These are phyloP conservation scores for Jimgerdemannia lactiflua DNA, from an alignment of 192 early-diverging fungal genomes.

Conservation along the genomic window DNA sequence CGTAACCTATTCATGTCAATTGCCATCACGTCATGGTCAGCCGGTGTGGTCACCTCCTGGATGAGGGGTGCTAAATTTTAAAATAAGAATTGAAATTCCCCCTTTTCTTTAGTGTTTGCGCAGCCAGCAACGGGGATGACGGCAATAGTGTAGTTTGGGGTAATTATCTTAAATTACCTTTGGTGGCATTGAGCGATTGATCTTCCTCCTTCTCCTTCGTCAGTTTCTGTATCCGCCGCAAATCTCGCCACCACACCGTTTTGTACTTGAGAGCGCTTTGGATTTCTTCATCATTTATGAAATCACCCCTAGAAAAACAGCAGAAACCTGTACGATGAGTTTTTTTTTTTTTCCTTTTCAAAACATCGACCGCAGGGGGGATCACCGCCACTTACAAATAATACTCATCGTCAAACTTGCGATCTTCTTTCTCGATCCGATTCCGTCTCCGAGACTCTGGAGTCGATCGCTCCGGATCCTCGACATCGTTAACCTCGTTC, in stretches of 20 bases:
- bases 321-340: not conserved
- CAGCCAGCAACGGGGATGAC: not conserved
- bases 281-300: constrained; percentile 86
- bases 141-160: not conserved
- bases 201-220: constrained; percentile 28
- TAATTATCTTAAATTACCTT: constrained; percentile 1
- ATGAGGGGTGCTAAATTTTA: constrained; percentile 31
- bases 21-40: constrained; percentile 13
- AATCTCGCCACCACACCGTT: constrained; percentile 56
- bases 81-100: not conserved
- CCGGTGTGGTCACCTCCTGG: constrained; percentile 30
- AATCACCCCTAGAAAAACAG: constrained; percentile 59
- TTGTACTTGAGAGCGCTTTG: constrained; percentile 68
- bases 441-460: constrained; percentile 50
- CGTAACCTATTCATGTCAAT: constrained; percentile 20
- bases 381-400: constrained; percentile 62
- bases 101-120: no score
- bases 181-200: not conserved
- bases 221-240: constrained; percentile 65
- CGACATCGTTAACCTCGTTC: constrained; percentile 68
- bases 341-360: not conserved
- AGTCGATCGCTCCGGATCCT: constrained; percentile 54
- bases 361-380: not conserved
- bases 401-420: constrained; percentile 89
- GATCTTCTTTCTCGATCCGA: constrained; percentile 70